These are phyloP conservation scores for Verticillium dahliae DNA, from an alignment of 2,329 filamentous ascomycete species.

Conservation along the genomic window DNA sequence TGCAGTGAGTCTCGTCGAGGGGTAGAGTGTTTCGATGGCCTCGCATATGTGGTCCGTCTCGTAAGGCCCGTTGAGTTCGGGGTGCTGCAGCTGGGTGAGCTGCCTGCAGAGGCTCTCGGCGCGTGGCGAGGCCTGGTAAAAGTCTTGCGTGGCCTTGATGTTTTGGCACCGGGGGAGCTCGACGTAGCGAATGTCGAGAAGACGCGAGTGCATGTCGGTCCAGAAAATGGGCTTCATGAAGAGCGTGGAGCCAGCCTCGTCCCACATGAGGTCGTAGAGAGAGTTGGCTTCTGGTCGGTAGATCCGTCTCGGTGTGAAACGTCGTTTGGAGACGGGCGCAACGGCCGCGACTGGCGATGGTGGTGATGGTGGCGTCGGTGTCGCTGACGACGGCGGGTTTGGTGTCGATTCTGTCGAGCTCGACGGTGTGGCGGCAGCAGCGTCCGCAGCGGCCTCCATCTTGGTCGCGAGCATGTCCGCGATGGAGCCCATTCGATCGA, in stretches of 20 bases:
- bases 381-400: conserved; percentile 5
- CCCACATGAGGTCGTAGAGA: conserved; percentile 44
- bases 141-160: conserved; percentile 10
- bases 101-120: background rate
- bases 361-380: background rate
- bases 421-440: conserved; percentile 4
- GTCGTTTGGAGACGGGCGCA: conserved; percentile 11
- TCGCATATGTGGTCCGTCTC: background rate
- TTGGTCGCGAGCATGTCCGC: conserved; percentile 13
- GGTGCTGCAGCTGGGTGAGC: background rate
- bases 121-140: background rate
- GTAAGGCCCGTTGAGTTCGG: background rate
- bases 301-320: conserved; percentile 21
- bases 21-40: conserved; percentile 36
- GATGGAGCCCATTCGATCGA: conserved; percentile 21
- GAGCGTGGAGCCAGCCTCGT: conserved; percentile 39
- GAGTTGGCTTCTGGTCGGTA: conserved; percentile 39
- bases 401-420: conserved; percentile 5
- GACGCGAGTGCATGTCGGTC: conserved; percentile 43
- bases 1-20: background rate
- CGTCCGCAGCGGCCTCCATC: conserved; percentile 9
- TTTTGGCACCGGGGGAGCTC: conserved; percentile 32
- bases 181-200: conserved; percentile 41
- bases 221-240: conserved; percentile 48
- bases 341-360: background rate